These are phyloP conservation scores for Neodidymelliopsis sp. DNA, from an alignment of 2,329 filamentous ascomycete species.

Conservation along the genomic window DNA sequence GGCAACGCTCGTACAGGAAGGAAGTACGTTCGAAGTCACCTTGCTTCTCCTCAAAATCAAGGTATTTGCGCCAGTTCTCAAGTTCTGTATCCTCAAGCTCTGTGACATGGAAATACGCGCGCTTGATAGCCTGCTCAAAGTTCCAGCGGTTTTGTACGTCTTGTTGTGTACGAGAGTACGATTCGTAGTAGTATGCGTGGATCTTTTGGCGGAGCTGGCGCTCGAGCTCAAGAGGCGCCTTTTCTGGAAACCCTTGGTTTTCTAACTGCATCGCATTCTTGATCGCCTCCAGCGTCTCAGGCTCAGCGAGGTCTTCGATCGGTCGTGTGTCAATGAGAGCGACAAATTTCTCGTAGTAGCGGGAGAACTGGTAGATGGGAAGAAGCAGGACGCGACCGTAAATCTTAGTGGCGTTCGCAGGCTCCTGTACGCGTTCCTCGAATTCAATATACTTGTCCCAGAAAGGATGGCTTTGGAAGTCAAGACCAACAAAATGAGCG, in stretches of 20 bases:
- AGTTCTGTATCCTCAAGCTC: conserved; percentile 87
- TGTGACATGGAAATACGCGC: conserved; percentile 95
- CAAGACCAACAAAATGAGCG: conserved; percentile 82
- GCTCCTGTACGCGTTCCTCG: conserved; percentile 75
- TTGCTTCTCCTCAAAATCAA: conserved; percentile 92
- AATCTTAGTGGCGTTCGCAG: conserved; percentile 77
- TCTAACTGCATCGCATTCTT: conserved; percentile 76
- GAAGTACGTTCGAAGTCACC: conserved; percentile 77
- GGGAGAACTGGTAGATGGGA: conserved; percentile 93
- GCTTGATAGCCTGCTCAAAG: conserved; percentile 92
- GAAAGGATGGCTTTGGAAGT: conserved; percentile 93
- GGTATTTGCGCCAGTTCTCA: conserved; percentile 91
- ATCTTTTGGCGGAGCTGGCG: conserved; percentile 81
- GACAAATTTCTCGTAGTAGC: conserved; percentile 92
- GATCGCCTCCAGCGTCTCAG: conserved; percentile 72
- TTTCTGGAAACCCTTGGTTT: conserved; percentile 59
- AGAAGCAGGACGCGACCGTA: conserved; percentile 84
- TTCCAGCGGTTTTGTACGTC: conserved; percentile 95
- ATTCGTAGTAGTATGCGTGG: conserved; percentile 80
- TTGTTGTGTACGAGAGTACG: conserved; percentile 80
- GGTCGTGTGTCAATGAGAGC: conserved; percentile 75
- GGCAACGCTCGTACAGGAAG: conserved; percentile 91
- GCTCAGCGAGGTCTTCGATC: conserved; percentile 73
- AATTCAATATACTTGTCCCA: conserved; percentile 99
- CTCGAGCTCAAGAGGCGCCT: conserved; percentile 80